Evolutionary conservation across 306 rosid species (phyloP), one percentile per base, ranked within the genome.

Genomic region (Sicyos baderoa): DNA sequence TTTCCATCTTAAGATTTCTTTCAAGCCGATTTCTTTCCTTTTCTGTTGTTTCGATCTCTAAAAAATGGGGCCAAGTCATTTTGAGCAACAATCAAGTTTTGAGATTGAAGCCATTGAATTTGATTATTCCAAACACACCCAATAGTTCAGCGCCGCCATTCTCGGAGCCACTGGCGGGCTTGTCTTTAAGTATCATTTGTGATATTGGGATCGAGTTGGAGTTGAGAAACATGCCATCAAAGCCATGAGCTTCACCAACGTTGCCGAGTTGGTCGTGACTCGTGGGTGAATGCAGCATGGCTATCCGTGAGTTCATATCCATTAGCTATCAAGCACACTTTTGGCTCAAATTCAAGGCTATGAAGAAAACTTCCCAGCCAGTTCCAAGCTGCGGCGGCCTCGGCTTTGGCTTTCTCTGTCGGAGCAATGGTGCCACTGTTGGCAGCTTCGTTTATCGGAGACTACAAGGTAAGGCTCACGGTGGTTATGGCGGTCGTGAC

Each of bases 161-260:
- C 83, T 93, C 4, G 99, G 99, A 3, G 99, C 97, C 74, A 93
- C 88, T 68, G 99, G 90, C 45, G 99, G 99, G 2, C 70, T 93
- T 70, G 88, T 93, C 58, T 93, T 97, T 0, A 93, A 4, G 96
- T 97, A 13, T 90, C 99, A 0, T 62, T 93, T 0, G 90, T 93
- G 96, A 82, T 93, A n/a, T n/a, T n/a, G n/a, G 96, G 99, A n/a
- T n/a, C n/a, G 99, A 9, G 87, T 93, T 0, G 99, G 99, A 52
- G 99, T 97, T 0, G 97, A 88, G 0, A 88, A 83, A 47, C 88
- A 90, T 32, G 97, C 88, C 72, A 72, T 85, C 0, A 93, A 93
- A 71, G 88, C 69, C 76, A 93, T 93, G 99, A 93, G 90, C 61
- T 76, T 93, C 15, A 63, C 91, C 0, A 97, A 97, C 15, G 88